Percentiles rank a stretch among this genome's conserved stretches.
Evolutionary conservation across 2,329 filamentous ascomycete species (phyloP).

Genomic region (Colletotrichum tabaci): DNA sequence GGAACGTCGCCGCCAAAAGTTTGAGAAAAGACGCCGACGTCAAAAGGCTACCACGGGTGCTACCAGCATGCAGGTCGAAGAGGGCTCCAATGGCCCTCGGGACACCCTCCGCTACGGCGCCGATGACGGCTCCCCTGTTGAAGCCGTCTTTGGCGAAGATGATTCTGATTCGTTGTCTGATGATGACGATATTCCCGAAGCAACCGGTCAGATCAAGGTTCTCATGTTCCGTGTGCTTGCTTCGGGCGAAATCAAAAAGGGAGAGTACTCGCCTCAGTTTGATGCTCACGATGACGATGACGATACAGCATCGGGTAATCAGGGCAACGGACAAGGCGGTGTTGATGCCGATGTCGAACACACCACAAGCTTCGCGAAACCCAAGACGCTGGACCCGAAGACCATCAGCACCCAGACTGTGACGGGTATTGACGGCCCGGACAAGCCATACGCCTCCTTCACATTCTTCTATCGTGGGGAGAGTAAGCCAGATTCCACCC

Average conservation of each 20-base stretch:
- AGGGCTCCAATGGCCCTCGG: slow-evolving; percentile 60
- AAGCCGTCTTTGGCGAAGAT: slow-evolving; percentile 77
- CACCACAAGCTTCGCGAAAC: slow-evolving; percentile 97
- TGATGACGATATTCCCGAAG: slow-evolving; percentile 92
- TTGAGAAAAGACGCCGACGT: slow-evolving; percentile 76
- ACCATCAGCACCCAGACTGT: slow-evolving; percentile 99
- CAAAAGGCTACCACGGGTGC: slow-evolving; percentile 66
- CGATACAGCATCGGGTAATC: slow-evolving; percentile 66
- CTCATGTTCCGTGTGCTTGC: slow-evolving; percentile 95
- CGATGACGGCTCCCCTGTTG: slow-evolving; percentile 81
- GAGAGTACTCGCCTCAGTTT: slow-evolving; percentile 98
- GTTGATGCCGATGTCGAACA: slow-evolving; percentile 92
- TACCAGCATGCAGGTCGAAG: slow-evolving; percentile 55
- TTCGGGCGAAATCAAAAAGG: slow-evolving; percentile 96
- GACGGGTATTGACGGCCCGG: slow-evolving; percentile 96
- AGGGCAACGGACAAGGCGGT: slow-evolving; percentile 68
- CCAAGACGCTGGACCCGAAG: slow-evolving; percentile 95
- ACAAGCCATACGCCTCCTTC: slow-evolving; percentile 96
- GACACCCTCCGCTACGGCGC: slow-evolving; percentile 85
- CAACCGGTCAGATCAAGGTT: slow-evolving; percentile 97
- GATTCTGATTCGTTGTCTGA: slow-evolving; percentile 81
- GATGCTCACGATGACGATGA: slow-evolving; percentile 97
- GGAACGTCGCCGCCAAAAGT: slow-evolving; percentile 89
- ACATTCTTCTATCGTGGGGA: slow-evolving; percentile 98
- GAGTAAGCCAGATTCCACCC: slow-evolving; percentile 73